Evolutionary conservation across 1,284 basidiomycete genomes (phyloP).

Genomic region (Ceratobasidium sp.): DNA sequence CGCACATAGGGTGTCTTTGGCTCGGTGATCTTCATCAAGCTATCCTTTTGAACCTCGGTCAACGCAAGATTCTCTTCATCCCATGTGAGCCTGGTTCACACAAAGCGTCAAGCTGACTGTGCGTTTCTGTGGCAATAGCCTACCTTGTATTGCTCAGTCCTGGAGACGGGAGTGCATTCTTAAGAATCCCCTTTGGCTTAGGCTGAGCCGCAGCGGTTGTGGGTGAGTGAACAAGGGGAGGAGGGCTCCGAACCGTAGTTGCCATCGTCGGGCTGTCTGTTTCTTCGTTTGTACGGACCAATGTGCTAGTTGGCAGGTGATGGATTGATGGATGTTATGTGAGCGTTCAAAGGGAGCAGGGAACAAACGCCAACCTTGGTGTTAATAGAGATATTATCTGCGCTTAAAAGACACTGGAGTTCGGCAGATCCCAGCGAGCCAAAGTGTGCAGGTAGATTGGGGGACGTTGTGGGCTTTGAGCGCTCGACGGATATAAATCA

Average conservation of each 20-base stretch:
- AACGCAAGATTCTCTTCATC: conserved; percentile 91
- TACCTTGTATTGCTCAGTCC: conserved; percentile 32
- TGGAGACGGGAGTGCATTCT: conserved; percentile 70
- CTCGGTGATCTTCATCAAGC: conserved; percentile 95
- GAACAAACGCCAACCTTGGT: conserved; percentile 4
- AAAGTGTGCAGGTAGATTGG: conserved; percentile 5
- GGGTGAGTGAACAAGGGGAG: conserved; percentile 24
- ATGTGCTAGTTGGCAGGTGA: background rate
- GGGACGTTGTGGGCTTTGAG: conserved; percentile 22
- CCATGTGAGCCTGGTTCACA: conserved; percentile 75
- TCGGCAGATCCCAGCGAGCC: conserved; percentile 21
- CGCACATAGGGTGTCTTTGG: conserved; percentile 96
- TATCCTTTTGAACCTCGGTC: conserved; percentile 92
- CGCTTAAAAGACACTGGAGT: background rate
- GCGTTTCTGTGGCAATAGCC: background rate
- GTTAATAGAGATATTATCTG: background rate
- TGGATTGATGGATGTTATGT: background rate
- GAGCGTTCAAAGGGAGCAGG: background rate
- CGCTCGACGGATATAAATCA: conserved; percentile 43
- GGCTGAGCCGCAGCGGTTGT: conserved; percentile 63
- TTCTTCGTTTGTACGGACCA: background rate
- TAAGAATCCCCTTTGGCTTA: conserved; percentile 84
- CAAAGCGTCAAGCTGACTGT: background rate
- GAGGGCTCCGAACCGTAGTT: conserved; percentile 43
- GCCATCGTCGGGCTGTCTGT: conserved; percentile 8